Base-by-base conservation (phyloP, 164 flowering plant genomes). In the Tetrastigma voinierianum region DNA sequence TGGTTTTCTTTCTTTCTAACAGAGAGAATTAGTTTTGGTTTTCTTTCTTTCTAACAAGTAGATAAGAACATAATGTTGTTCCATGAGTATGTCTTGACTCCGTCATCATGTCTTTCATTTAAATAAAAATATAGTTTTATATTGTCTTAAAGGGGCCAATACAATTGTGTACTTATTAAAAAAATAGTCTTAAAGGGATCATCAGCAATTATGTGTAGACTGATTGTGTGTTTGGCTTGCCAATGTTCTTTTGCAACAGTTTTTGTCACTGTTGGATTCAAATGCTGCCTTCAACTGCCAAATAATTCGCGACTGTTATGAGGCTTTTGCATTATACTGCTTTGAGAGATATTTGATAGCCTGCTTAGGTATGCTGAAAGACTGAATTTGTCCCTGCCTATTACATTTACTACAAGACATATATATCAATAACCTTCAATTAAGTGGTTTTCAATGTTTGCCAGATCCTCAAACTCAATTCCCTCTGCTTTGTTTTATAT, bases 241-340 rank as follows among this genome's bases (percentile, higher is more conserved):
- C 51, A 18, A 32, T 62, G 19, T 51, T 67, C 23, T 66, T 47
- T 66, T 57, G 54, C n/a, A 65, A 75, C 88, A 95, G 98, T 90
- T 84, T 61, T 58, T 90, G 62, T 95, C 99, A 48, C 68, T 95
- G 70, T 63, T 83, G 78, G 78, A 95, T 71, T 78, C 98, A 16
- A 69, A 70, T 71, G 89, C 82, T 67, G 99, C 99, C 51, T 95
- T 95, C 77, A 86, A 86, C 80, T 95, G 84, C 55, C 89, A 92
- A 84, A 78, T 86, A 61, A 86, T 95, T 72, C 86, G 97, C 62
- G 99, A 95, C 70, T 95, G 99, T 72, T 95, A 95, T 66, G 99
- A 95, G 81, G 99, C 99, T 49, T 92, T 95, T 79, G 99, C 99
- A 40, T 63, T 95, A 73, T 95, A 95, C 76, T 95, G 99, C 86